These are phyloP conservation scores for Athelia psychrophila DNA, from an alignment of 1,284 basidiomycete genomes.

Conservation along the genomic window DNA sequence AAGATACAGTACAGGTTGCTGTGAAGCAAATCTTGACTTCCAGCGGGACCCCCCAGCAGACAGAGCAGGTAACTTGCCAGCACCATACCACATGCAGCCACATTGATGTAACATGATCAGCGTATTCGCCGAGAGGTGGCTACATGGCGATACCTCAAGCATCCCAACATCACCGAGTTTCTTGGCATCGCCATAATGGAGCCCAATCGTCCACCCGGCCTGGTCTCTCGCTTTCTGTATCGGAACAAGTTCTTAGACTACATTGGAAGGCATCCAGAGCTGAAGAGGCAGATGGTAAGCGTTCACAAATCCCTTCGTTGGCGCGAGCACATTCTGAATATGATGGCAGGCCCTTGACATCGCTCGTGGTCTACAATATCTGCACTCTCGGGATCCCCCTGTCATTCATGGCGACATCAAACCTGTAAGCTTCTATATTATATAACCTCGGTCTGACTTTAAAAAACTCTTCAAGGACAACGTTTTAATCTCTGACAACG, in stretches of 20 bases:
- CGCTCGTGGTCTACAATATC: slow-evolving; percentile 1
- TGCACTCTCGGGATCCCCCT: neutral
- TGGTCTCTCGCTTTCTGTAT: neutral
- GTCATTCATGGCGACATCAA: slow-evolving; percentile 20
- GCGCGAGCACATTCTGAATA: neutral
- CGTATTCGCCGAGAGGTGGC: neutral
- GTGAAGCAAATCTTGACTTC: neutral
- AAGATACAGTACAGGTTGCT: neutral
- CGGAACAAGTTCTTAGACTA: neutral
- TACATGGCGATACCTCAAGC: neutral
- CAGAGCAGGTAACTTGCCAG: too few relatives aligned
- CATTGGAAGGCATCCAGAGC: neutral
- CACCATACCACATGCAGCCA: neutral
- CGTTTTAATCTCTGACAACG: slow-evolving; percentile 16
- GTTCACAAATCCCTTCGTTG: neutral
- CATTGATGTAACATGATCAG: neutral
- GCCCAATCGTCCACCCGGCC: neutral
- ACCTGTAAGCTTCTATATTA: neutral
- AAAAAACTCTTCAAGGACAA: slow-evolving; percentile 15
- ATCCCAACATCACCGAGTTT: neutral
- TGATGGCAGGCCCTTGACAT: neutral
- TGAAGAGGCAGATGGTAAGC: neutral
- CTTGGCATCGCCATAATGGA: neutral
- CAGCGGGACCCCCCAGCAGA: too few relatives aligned
- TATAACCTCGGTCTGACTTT: neutral